A percentile compares a stretch with the other conserved stretches of the same genome.
Evolutionary conservation across 2,329 filamentous ascomycete genomes (phyloP).

Genomic region (Rosellinia necatrix): DNA sequence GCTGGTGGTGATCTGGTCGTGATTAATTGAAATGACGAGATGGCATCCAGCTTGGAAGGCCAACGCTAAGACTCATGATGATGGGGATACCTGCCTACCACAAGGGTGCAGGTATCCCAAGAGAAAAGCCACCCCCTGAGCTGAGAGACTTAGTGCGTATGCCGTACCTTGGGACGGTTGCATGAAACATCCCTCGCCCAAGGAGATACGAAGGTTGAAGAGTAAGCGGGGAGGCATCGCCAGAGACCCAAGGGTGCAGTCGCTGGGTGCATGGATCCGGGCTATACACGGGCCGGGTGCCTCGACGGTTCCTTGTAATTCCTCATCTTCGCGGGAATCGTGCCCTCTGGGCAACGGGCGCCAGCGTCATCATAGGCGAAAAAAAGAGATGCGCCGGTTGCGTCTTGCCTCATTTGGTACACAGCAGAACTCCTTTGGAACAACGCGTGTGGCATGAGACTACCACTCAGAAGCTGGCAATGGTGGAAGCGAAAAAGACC

Average conservation of each 20-base stretch:
- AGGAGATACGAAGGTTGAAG: neutral
- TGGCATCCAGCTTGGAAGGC: slow-evolving; percentile 9
- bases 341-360: neutral
- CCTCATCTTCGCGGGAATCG: neutral
- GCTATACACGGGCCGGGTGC: neutral
- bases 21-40: slow-evolving; percentile 25
- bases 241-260: too few species aligned
- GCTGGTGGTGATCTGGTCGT: slow-evolving; percentile 14
- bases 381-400: neutral
- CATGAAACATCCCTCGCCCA: slow-evolving; percentile 5
- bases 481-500: slow-evolving; percentile 33
- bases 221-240: neutral
- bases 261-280: neutral
- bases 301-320: slow-evolving; percentile 2
- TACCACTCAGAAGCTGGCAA: slow-evolving; percentile 29
- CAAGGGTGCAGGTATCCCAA: neutral
- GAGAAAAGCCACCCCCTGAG: slow-evolving; percentile 12
- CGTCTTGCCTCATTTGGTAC: slow-evolving; percentile 14
- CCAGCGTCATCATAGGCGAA: neutral
- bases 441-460: slow-evolving; percentile 26
- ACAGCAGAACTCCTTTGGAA: slow-evolving; percentile 13
- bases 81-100: slow-evolving; percentile 1
- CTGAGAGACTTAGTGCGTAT: slow-evolving; percentile 1
- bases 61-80: neutral
- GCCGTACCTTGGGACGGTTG: slow-evolving; percentile 7